Evolutionary conservation across 1,139 yeast genomes (phyloP), one percentile per base, ranked within the genome.

Genomic region (Blastobotrys apis): DNA sequence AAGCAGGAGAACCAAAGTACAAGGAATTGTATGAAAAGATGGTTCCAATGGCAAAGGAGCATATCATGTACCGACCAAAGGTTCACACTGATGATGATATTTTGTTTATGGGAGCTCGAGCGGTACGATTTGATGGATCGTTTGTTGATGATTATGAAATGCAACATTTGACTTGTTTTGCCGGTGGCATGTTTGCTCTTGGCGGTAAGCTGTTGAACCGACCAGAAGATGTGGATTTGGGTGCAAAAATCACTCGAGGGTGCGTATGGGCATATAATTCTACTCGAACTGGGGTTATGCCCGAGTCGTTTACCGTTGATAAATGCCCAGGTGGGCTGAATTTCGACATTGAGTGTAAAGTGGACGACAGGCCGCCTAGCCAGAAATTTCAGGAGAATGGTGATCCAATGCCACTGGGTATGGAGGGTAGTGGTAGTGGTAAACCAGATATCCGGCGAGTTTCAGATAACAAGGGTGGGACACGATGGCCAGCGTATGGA

Each of bases 81-180:
- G 66, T 63, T 4, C 56, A 56, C 12, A 61, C 71, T 45, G 63
- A 71, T 51, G 69, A 74, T 40, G 80, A 78, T 56, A 57, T 66
- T 59, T 59, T 47, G 53, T 74, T 49, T 68, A 66, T 65, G 60
- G 79, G 76, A 62, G 71, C 43, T 61, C 69, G 72, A 66, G 12
- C 35, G 3, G 17, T 69, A 56, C n/a, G 45, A 25, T 21, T 33
- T 6, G 45, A 47, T 30, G 54, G 47, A 4, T 49, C 38, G 4
- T 20, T 25, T 3, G 30, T 19, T 1, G 8, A 27, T 6, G 38
- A 38, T 6, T 49, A 63, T 22, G 64, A 62, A 39, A 58, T 60
- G 76, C 71, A 78, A 53, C 85, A 81, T 55, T 70, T 81, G 52
- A 76, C 84, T 8, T 84, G 94, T 58, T 82, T 81, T 58, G 73